Percentiles rank a stretch among this genome's conserved stretches.
Evolutionary conservation across 441 rosid genomes (phyloP).

Genomic region (Aquilaria agallochum): DNA sequence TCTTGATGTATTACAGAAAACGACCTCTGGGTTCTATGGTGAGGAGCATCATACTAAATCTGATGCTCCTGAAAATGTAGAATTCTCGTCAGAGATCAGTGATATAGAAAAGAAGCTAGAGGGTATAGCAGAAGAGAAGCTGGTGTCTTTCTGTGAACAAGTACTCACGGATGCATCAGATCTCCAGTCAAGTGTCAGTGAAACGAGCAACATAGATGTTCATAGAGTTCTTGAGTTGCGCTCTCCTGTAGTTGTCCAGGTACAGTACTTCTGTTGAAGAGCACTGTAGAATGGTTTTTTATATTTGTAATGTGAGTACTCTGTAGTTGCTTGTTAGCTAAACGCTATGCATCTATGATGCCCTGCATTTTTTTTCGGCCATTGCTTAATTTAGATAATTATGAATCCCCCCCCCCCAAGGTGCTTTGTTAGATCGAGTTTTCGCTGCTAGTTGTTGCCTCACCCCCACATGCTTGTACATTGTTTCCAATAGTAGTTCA

Average conservation of each 20-base stretch:
- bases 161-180: constrained; percentile 87
- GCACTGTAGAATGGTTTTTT: background rate
- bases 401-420: background rate
- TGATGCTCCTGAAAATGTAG: constrained; percentile 24
- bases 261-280: constrained; percentile 19
- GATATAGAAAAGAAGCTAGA: constrained; percentile 53
- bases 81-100: constrained; percentile 23
- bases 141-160: constrained; percentile 90
- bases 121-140: constrained; percentile 81
- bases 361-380: background rate
- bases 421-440: too few species aligned
- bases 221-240: constrained; percentile 93
- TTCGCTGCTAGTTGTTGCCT: too few species aligned
- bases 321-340: background rate
- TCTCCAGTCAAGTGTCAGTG: constrained; percentile 81
- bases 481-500: too few species aligned
- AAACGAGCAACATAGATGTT: constrained; percentile 68
- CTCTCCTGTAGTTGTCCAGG: constrained; percentile 94
- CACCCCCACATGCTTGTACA: too few species aligned
- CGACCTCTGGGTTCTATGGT: constrained; percentile 46
- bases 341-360: background rate
- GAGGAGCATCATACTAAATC: constrained; percentile 28
- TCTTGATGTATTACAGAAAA: constrained; percentile 87
- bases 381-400: background rate
- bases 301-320: background rate